phyloP scores from a whole-genome alignment of 2,329 filamentous ascomycete species.

The Stagonosporopsis chrysanthemi region DNA sequence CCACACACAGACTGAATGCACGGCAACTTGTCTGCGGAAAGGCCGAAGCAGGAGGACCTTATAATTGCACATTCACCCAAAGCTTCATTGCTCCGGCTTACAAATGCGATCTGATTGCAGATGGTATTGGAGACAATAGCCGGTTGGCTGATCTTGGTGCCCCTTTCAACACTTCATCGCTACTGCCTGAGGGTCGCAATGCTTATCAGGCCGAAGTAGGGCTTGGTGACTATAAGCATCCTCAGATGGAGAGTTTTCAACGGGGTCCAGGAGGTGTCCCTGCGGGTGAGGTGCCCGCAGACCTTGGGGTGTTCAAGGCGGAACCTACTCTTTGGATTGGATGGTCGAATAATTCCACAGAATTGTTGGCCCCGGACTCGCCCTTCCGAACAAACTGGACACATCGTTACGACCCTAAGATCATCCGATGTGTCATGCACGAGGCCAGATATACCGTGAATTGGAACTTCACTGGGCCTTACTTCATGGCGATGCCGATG shows the following conservation, averaged over 20 bases:
- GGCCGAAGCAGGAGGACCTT: conserved; percentile 26
- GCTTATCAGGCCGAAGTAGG: conserved; percentile 43
- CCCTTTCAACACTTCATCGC: conserved; percentile 43
- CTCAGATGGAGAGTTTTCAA: conserved; percentile 33
- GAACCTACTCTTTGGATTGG: conserved; percentile 50
- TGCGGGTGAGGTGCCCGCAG: conserved; percentile 24
- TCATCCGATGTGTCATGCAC: conserved; percentile 45
- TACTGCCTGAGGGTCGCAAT: conserved; percentile 40
- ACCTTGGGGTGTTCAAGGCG: conserved; percentile 41
- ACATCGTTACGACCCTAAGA: conserved; percentile 37
- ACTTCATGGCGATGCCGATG: conserved; percentile 30
- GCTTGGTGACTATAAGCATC: conserved; percentile 38
- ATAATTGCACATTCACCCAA: conserved; percentile 46
- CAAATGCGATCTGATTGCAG: conserved; percentile 41
- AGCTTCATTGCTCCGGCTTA: conserved; percentile 43
- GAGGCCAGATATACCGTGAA: conserved; percentile 45
- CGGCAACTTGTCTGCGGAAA: conserved; percentile 47
- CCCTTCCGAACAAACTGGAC: conserved; percentile 39
- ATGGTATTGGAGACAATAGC: conserved; percentile 26
- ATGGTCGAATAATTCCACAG: conserved; percentile 39
- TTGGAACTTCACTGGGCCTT: conserved; percentile 43
- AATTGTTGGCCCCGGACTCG: conserved; percentile 28
- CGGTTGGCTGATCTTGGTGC: conserved; percentile 34
- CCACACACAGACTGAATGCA: conserved; percentile 37
- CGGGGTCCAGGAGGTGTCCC: conserved; percentile 43